These are phyloP conservation scores for Amorphotheca resinae DNA, from an alignment of 495 filamentous ascomycete genomes.

Conservation along the genomic window DNA sequence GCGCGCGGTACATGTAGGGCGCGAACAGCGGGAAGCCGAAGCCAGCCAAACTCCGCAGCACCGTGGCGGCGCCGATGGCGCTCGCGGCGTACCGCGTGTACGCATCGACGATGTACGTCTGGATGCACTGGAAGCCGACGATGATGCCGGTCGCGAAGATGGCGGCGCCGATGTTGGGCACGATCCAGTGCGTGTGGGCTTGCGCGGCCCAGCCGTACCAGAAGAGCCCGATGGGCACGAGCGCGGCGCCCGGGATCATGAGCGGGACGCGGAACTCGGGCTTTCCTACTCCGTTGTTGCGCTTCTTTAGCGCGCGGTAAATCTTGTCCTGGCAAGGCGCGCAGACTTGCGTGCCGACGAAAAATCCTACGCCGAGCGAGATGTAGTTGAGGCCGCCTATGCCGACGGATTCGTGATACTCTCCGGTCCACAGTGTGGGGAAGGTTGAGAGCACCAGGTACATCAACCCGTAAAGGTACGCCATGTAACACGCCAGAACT, in stretches of 20 bases:
- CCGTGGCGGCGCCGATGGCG: constrained; percentile 53
- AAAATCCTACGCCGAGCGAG: constrained; percentile 43
- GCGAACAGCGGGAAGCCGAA: constrained; percentile 74
- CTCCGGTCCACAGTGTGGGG: constrained; percentile 45
- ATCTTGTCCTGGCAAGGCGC: constrained; percentile 46
- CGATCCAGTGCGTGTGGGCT: constrained; percentile 54
- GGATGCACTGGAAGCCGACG: constrained; percentile 56
- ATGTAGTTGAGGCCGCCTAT: constrained; percentile 57
- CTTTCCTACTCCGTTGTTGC: constrained; percentile 42
- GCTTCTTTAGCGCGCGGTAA: constrained; percentile 49
- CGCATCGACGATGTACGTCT: constrained; percentile 67
- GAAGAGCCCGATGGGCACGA: constrained; percentile 53
- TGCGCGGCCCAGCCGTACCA: constrained; percentile 65
- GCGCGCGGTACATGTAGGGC: constrained; percentile 45
- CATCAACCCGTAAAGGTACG: constrained; percentile 63
- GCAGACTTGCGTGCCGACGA: constrained; percentile 37
- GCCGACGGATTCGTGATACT: constrained; percentile 48
- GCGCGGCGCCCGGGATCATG: constrained; percentile 43
- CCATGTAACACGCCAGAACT: constrained; percentile 48
- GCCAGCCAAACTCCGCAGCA: constrained; percentile 56
- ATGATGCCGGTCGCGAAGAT: constrained; percentile 51
- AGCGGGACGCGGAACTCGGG: constrained; percentile 67
- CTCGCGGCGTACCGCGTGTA: constrained; percentile 66
- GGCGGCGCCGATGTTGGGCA: constrained; percentile 55
- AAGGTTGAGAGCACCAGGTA: constrained; percentile 65